Base-by-base conservation (phyloP, 768 basidiomycete species). In the Leucosporidium creatinivorum region DNA sequence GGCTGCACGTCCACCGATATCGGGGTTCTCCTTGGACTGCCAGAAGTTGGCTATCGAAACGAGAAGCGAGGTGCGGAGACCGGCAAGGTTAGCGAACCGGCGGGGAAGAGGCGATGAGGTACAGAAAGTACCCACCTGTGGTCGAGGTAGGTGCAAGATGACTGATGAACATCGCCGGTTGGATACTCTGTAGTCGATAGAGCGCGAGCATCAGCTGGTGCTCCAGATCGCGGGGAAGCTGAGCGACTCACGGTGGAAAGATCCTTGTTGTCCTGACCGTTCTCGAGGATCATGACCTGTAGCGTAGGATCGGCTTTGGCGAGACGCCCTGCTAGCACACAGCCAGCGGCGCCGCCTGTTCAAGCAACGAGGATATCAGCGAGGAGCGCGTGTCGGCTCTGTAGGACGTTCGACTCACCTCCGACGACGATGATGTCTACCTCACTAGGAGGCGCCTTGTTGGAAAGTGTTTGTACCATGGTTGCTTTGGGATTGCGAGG, bases 271-370 rank as follows among this genome's bases (percentile, higher is more conserved):
- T 62, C 25, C 26, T 57, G 49, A 1, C 62, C 62, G 28, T 52
- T 86, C 81, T 87, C 87, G 67, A 87, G 86, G 73, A 88, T 82
- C 85, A 87, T 86, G 67, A 88, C 86, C 77, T 87, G 86, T 63
- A 88, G 77, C 72, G 79, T 87, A 26, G 86, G 86, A 77, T 87
- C 87, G 47, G 86, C 85, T 73, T 84, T 86, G 0, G 87, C 87
- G 61, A 88, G 79, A 63, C 87, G 81, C 61, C 87, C 87, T 23
- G 86, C 86, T 39, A 85, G 83, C 61, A 87, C 86, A 73, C 85
- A 85, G 68, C 85, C 86, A 81, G 68, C 23, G 62, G 58, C 59
- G 26, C 64, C 65, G 9, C 51, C 63, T 61, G 60, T 8, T 13
- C 31, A 21, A 15, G 39, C 3, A 8, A 28, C 31, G 30, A 57